These are phyloP conservation scores for Aspergillus bombycis DNA, from an alignment of 2,329 filamentous ascomycete genomes.

Conservation along the genomic window DNA sequence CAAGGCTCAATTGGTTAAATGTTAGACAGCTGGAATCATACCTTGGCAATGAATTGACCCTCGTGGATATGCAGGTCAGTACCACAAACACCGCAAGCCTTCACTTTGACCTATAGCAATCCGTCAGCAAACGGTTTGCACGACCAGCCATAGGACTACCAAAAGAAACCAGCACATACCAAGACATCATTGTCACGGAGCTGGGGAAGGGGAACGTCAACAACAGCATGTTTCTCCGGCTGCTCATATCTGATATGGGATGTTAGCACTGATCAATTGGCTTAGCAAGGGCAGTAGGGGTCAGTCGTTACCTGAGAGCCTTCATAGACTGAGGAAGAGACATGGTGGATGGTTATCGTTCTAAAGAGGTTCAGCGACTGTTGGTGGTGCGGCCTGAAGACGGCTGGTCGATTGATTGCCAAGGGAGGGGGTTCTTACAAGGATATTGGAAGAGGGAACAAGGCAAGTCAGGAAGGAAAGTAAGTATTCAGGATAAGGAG, in stretches of 20 bases:
- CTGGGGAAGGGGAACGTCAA: slow-evolving; percentile 64
- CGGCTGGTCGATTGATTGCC: background rate
- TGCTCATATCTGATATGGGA: slow-evolving; percentile 57
- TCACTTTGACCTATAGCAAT: slow-evolving; percentile 61
- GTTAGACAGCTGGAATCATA: slow-evolving; percentile 28
- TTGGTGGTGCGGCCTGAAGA: background rate
- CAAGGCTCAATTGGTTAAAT: background rate
- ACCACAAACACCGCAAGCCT: slow-evolving; percentile 67
- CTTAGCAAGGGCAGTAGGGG: background rate
- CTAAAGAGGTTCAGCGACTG: background rate
- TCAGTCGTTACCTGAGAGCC: slow-evolving; percentile 58
- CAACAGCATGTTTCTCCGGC: slow-evolving; percentile 63
- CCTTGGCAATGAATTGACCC: slow-evolving; percentile 66
- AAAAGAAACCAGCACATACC: slow-evolving; percentile 33
- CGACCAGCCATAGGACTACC: background rate
- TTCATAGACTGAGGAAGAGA: slow-evolving; percentile 61
- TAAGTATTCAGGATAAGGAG: slow-evolving; percentile 1
- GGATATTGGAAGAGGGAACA: background rate
- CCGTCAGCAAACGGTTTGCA: background rate
- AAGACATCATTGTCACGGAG: slow-evolving; percentile 64
- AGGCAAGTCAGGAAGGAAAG: background rate
- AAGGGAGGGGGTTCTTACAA: background rate
- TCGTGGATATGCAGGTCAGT: slow-evolving; percentile 61
- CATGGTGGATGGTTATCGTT: slow-evolving; percentile 31
- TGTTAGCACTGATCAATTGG: background rate